Evolutionary conservation across 805 yeast genomes (phyloP).

Genomic region (Kodamaea kaohsiungensis): DNA sequence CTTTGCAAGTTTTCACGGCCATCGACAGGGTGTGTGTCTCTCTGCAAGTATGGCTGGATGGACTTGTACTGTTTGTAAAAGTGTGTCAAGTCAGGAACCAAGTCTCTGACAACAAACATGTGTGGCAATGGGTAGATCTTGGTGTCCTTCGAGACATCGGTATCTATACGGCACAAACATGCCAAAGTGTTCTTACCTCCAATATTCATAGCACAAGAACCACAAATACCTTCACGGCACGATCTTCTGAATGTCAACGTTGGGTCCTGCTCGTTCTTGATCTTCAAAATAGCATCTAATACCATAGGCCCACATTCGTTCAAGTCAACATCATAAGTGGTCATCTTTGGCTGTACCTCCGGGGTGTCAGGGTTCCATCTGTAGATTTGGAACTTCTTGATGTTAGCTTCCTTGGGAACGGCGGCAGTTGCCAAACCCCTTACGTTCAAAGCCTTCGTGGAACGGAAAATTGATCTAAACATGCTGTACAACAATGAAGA

Average conservation of each 20-base stretch:
- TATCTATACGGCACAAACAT: slow-evolving; percentile 91
- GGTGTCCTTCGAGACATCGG: slow-evolving; percentile 67
- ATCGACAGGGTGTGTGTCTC: slow-evolving; percentile 75
- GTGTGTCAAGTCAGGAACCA: slow-evolving; percentile 96
- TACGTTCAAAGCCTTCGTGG: slow-evolving; percentile 12
- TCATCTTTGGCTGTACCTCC: slow-evolving; percentile 83
- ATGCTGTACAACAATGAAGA: slow-evolving; percentile 9
- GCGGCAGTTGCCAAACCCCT: slow-evolving; percentile 54
- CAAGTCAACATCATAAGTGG: slow-evolving; percentile 80
- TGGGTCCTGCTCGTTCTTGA: slow-evolving; percentile 95
- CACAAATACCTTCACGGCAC: slow-evolving; percentile 99
- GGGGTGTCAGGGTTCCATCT: slow-evolving; percentile 99
- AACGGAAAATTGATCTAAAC: slow-evolving; percentile 23
- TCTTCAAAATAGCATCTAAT: slow-evolving; percentile 88
- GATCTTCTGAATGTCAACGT: slow-evolving; percentile 96
- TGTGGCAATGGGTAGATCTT: slow-evolving; percentile 97
- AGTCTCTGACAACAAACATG: slow-evolving; percentile 95
- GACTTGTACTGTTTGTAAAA: slow-evolving; percentile 98
- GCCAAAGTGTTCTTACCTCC: slow-evolving; percentile 97
- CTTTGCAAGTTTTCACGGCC: slow-evolving; percentile 93
- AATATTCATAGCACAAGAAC: slow-evolving; percentile 99
- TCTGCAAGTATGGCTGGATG: slow-evolving; percentile 94
- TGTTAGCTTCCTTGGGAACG: slow-evolving; percentile 44
- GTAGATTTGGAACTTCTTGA: slow-evolving; percentile 88
- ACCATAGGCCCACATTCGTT: slow-evolving; percentile 98